A percentile compares a stretch with the other conserved stretches of the same genome.
These are phyloP conservation scores for Trichoderma asperelloides DNA, from an alignment of 495 filamentous ascomycete genomes.

Conservation along the genomic window DNA sequence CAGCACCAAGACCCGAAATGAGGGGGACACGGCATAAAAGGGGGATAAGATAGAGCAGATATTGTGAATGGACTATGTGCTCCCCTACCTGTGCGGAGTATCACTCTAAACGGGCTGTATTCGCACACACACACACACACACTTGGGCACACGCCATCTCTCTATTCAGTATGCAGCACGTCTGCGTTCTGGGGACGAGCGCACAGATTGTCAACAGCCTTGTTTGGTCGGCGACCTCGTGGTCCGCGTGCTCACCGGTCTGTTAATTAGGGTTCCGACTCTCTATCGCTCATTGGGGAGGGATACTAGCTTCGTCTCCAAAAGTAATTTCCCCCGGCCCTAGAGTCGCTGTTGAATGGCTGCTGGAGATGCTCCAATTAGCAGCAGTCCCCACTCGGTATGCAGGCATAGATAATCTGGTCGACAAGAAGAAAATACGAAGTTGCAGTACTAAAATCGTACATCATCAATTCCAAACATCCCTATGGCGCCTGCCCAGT, in stretches of 20 bases:
- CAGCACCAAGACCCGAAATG: neutral
- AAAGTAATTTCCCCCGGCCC: neutral
- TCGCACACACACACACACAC: neutral
- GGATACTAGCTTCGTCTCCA: neutral
- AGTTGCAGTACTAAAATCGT: slow-evolving; percentile 3
- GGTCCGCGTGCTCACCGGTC: neutral
- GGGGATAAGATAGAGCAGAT: too few species aligned
- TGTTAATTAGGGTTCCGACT: neutral
- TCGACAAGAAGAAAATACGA: neutral
- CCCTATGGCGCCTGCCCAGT: too few species aligned
- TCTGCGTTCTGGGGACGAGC: neutral
- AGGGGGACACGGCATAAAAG: neutral
- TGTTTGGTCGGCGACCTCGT: slow-evolving; percentile 3
- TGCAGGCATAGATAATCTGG: neutral
- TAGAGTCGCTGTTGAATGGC: neutral
- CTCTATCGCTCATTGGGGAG: neutral
- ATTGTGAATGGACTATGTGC: too few species aligned
- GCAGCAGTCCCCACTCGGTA: neutral
- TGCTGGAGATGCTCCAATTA: neutral
- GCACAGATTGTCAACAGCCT: neutral
- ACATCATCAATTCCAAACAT: neutral
- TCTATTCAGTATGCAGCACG: neutral
- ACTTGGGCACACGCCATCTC: neutral
- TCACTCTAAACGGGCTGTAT: too few species aligned
- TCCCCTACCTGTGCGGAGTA: too few species aligned